A percentile compares a stretch with the other conserved stretches of the same genome.
Evolutionary conservation across 192 early-diverging fungal genomes (phyloP).

Genomic region (Jimgerdemannia lactiflua): DNA sequence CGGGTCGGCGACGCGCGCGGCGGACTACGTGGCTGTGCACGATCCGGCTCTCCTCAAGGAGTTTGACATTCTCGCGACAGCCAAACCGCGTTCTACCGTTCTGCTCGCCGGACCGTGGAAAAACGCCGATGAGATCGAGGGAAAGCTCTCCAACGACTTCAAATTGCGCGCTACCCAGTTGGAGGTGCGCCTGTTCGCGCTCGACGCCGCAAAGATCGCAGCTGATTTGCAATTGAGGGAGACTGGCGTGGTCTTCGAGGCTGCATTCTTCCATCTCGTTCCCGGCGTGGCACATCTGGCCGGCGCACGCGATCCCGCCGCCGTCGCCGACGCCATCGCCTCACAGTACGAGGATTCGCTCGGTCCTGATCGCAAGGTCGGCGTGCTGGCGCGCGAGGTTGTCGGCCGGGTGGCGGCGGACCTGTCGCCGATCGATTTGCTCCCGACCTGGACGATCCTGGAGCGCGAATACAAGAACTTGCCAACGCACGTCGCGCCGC

Average conservation of each 20-base stretch:
- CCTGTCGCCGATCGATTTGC: conserved; percentile 29
- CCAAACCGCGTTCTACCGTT: conserved; percentile 48
- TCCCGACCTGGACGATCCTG: conserved; percentile 43
- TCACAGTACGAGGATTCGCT: conserved; percentile 23
- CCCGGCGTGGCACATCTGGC: conserved; percentile 15
- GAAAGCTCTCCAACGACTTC: conserved; percentile 63
- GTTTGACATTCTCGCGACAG: conserved; percentile 57
- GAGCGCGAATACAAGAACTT: conserved; percentile 28
- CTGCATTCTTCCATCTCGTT: conserved; percentile 50
- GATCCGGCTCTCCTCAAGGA: conserved; percentile 51
- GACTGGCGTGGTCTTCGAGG: conserved; percentile 40
- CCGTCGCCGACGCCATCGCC: conserved; percentile 11
- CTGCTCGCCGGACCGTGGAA: conserved; percentile 68
- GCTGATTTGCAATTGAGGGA: conserved; percentile 49
- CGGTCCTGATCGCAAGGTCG: conserved; percentile 8
- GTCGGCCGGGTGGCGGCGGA: conserved; percentile 20
- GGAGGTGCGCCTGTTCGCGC: conserved; percentile 52
- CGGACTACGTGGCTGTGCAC: conserved; percentile 64
- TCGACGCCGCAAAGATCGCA: conserved; percentile 63
- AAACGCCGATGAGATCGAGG: conserved; percentile 61
- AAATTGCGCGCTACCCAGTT: conserved; percentile 47
- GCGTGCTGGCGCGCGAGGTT: conserved; percentile 4
- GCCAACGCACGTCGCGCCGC: conserved; percentile 30
- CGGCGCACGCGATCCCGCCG: background rate
- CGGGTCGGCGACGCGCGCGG: conserved; percentile 38